Base-by-base conservation (phyloP, 1,284 basidiomycete species). In the Cutaneotrichosporon cutaneum region DNA sequence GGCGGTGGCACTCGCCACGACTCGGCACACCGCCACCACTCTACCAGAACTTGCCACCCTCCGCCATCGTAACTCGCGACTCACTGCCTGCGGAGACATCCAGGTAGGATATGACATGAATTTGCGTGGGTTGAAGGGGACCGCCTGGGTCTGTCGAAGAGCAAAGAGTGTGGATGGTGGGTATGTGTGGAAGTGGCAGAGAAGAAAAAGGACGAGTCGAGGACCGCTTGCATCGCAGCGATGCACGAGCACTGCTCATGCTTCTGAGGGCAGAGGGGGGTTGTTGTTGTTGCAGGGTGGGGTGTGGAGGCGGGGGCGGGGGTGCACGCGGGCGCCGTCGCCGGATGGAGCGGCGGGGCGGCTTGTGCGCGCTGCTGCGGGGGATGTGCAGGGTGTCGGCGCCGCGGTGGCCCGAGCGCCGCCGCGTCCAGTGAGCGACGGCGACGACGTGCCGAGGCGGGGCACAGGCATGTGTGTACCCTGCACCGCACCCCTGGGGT, bases 41-140 rank as follows among this genome's bases (percentile, higher is more conserved):
- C 33, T 5, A 26, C 44, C 44, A 10, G 26, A 32, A 6, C 11
- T 24, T 45, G 4, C 21, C 6, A 16, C 6, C 21, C 5, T 5
- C 3, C 10, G 4, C 4, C 7, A 13, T 45, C 21, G 26, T 22
- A 1, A 21, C 8, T n/a, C n/a, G 21, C 21, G 22, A 47, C 55
- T 35, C 22, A 56, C 55, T 27, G 55, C 55, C 32, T 36, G 55
- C 22, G 55, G 55, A 16, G 55, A 56, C 21, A 56, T 45, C 55
- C 55, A 56, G 45, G 21, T n/a, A 35, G 55, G 22, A 24, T 47
- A 22, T 1, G 10, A 24, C 45, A 47, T 47, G 45, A 10, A 26
- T 47, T n/a, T 24, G 39, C 16, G 39, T 42, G 18, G 39, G n/a
- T 39, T 42, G 39, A 42, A 42, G 39, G n/a, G 39, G 39, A 42